Percentiles rank a stretch among this genome's conserved stretches.
These are phyloP conservation scores for Yarrowia sp. DNA, from an alignment of 805 yeast genomes.

Conservation along the genomic window DNA sequence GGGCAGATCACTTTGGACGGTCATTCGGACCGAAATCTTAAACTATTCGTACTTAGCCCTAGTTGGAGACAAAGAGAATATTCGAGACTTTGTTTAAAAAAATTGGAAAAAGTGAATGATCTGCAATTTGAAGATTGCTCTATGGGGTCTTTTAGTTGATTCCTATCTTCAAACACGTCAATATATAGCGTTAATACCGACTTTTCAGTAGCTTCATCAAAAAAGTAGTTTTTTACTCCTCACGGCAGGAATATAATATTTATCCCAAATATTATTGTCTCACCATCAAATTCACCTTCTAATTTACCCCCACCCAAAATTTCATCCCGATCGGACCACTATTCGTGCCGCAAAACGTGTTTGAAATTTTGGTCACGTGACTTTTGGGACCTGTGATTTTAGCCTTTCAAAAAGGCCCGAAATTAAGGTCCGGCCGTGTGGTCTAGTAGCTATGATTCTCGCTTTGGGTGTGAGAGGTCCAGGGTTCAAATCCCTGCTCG, in stretches of 20 bases:
- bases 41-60: neutral
- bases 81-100: neutral
- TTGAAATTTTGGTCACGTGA: neutral
- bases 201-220: neutral
- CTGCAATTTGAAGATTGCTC: too few relatives aligned
- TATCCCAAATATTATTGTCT: neutral
- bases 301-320: neutral
- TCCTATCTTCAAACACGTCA: too few relatives aligned
- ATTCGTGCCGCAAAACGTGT: neutral
- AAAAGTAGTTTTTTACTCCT: neutral
- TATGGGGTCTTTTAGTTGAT: too few relatives aligned
- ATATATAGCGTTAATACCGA: neutral
- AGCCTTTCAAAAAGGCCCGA: neutral
- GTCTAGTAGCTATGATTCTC: conserved; percentile 37
- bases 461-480: conserved; percentile 38
- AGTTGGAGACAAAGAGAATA: neutral
- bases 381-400: neutral
- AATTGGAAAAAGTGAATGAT: too few relatives aligned
- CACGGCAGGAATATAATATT: neutral
- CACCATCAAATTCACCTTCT: neutral
- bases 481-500: conserved; percentile 38
- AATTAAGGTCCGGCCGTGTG: conserved; percentile 32
- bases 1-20: too few relatives aligned
- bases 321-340: neutral
- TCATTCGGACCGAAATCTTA: too few relatives aligned